Evolutionary conservation across 78 protist genomes (phyloP).

Genomic region (Cavenderia fasciculata): DNA sequence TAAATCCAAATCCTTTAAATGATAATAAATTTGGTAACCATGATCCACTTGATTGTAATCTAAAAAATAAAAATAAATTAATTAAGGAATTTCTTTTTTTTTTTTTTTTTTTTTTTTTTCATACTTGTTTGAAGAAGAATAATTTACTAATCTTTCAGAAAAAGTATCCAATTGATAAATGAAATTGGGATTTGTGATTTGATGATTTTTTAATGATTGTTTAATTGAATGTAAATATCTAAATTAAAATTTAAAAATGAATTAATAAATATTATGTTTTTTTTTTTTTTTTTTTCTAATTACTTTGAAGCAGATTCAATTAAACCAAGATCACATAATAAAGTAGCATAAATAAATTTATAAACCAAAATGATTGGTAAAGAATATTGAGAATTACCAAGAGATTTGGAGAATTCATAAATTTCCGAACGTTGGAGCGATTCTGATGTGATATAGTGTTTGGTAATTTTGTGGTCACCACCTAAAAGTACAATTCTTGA

Average conservation of each 20-base stretch:
- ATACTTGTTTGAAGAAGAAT: slow-evolving; percentile 22
- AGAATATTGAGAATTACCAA: slow-evolving; percentile 77
- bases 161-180: slow-evolving; percentile 71
- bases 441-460: slow-evolving; percentile 52
- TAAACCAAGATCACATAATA: slow-evolving; percentile 62
- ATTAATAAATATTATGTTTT: background rate
- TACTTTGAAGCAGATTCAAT: slow-evolving; percentile 72
- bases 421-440: slow-evolving; percentile 71
- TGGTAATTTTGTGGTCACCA: slow-evolving; percentile 54
- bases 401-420: slow-evolving; percentile 59
- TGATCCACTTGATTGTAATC: slow-evolving; percentile 39
- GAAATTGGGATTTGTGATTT: slow-evolving; percentile 35
- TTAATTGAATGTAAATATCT: slow-evolving; percentile 45
- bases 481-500: slow-evolving; percentile 76
- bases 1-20: slow-evolving; percentile 52
- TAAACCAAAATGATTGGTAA: slow-evolving; percentile 54
- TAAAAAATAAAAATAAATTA: slow-evolving; percentile 15
- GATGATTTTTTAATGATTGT: slow-evolving; percentile 48
- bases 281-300: background rate
- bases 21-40: slow-evolving; percentile 44
- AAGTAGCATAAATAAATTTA: slow-evolving; percentile 69
- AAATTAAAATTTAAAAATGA: background rate
- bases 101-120: background rate
- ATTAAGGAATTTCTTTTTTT: too few relatives aligned
- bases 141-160: slow-evolving; percentile 39